Percentiles rank a stretch among this genome's conserved stretches.
Conservation (phyloP, 345 rosid species). For the Aquilaria malaccensis region DNA sequence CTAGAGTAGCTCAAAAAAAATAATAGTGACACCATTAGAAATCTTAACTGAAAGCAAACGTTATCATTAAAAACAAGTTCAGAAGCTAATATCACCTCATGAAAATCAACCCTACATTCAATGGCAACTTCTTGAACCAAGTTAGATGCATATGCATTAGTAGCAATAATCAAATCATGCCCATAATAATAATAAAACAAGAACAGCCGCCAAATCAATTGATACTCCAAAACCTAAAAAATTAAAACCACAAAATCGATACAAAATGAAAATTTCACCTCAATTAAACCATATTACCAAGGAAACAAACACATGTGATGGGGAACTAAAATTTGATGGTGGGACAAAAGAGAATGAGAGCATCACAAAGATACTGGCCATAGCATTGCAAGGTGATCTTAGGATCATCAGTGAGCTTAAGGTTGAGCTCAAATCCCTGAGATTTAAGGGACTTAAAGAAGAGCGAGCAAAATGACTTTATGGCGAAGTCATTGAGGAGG, state of each 20-base stretch:
- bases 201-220: slow-evolving; percentile 42
- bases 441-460: slow-evolving; percentile 52
- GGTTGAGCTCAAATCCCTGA: slow-evolving; percentile 62
- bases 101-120: slow-evolving; percentile 71
- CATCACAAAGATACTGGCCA: slow-evolving; percentile 65
- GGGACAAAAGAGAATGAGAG: slow-evolving; percentile 49
- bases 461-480: slow-evolving; percentile 61
- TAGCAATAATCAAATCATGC: slow-evolving; percentile 59
- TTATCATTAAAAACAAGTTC: neutral
- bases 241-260: neutral
- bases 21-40: slow-evolving; percentile 1
- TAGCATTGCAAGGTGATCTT: slow-evolving; percentile 52
- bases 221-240: slow-evolving; percentile 56
- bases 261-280: neutral
- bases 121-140: slow-evolving; percentile 52
- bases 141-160: slow-evolving; percentile 57
- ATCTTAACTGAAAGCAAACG: neutral
- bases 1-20: neutral
- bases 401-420: slow-evolving; percentile 70
- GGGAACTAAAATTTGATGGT: slow-evolving; percentile 37
- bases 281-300: neutral
- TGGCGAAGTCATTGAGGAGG: slow-evolving; percentile 53
- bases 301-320: neutral
- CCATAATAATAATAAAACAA: slow-evolving; percentile 63
- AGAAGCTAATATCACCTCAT: slow-evolving; percentile 35